A percentile compares a stretch with the other conserved stretches of the same genome.
phyloP scores from a whole-genome alignment of 2,329 filamentous ascomycete species.

The Aspergillus sclerotialis region DNA sequence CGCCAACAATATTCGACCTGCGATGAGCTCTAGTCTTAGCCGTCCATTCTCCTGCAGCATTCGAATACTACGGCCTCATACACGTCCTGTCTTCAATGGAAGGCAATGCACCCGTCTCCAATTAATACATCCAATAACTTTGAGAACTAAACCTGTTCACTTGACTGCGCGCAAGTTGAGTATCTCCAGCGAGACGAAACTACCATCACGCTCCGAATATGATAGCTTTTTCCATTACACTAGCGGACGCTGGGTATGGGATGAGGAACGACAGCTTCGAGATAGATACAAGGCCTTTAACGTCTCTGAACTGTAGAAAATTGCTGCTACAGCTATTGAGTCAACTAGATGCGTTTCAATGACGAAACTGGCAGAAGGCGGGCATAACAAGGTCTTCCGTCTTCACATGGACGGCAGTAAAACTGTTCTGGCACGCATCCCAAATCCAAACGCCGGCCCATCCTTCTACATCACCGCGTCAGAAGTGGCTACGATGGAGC shows the following conservation, averaged over 20 bases:
- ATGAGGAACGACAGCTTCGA: slow-evolving; percentile 26
- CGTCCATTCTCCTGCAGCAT: too few relatives aligned
- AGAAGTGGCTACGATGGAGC: slow-evolving; percentile 21
- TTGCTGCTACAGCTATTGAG: slow-evolving; percentile 22
- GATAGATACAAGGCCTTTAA: slow-evolving; percentile 29
- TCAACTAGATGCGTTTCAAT: slow-evolving; percentile 27
- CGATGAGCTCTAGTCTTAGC: too few relatives aligned
- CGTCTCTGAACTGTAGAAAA: slow-evolving; percentile 23
- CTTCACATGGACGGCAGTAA: slow-evolving; percentile 18
- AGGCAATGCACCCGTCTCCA: too few relatives aligned
- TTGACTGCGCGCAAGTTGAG: too few relatives aligned
- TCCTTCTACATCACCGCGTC: slow-evolving; percentile 14
- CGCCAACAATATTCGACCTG: too few relatives aligned
- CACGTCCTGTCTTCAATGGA: too few relatives aligned
- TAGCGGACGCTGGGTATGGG: slow-evolving; percentile 29
- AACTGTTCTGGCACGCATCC: slow-evolving; percentile 14
- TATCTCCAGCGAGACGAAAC: too few relatives aligned
- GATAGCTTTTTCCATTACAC: slow-evolving; percentile 21
- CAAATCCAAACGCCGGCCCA: slow-evolving; percentile 16
- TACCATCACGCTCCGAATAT: neutral
- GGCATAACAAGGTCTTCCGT: slow-evolving; percentile 27
- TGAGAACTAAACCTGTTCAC: too few relatives aligned
- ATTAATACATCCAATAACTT: too few relatives aligned
- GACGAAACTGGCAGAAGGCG: slow-evolving; percentile 30
- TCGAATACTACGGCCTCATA: too few relatives aligned